These are phyloP conservation scores for Brassica balearica DNA, from an alignment of 441 rosid species.

Conservation along the genomic window DNA sequence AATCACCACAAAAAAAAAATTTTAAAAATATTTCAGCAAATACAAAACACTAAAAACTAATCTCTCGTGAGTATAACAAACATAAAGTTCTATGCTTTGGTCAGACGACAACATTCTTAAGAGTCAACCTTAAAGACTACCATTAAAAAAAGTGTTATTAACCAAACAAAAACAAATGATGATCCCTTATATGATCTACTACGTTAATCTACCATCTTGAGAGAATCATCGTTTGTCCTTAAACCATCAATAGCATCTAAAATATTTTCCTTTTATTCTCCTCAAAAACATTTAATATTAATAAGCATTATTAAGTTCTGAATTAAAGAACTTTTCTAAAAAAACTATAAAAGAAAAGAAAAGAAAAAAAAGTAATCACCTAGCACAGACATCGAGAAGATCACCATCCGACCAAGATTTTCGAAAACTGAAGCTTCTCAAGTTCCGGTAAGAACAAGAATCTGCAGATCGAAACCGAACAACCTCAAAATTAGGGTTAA, in stretches of 20 bases:
- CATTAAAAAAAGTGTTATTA: neutral
- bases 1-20: conserved; percentile 21
- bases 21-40: neutral
- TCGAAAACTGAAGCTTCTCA: conserved; percentile 29
- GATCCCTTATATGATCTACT: neutral
- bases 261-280: neutral
- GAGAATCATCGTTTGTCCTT: neutral
- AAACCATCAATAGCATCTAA: neutral
- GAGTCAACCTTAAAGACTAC: conserved; percentile 21
- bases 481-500: conserved; percentile 24
- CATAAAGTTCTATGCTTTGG: neutral
- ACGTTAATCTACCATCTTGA: conserved; percentile 5
- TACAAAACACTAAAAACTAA: conserved; percentile 12
- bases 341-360: neutral
- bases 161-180: neutral
- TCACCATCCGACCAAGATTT: conserved; percentile 20
- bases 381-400: conserved; percentile 39
- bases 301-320: conserved; percentile 11
- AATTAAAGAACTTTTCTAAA: conserved; percentile 28
- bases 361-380: conserved; percentile 21
- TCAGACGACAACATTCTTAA: neutral
- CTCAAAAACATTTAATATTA: neutral
- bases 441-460: conserved; percentile 42
- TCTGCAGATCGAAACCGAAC: conserved; percentile 48
- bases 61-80: neutral